Base-by-base conservation (phyloP, 192 early-diverging fungal species). In the Coemansia sp. region DNA sequence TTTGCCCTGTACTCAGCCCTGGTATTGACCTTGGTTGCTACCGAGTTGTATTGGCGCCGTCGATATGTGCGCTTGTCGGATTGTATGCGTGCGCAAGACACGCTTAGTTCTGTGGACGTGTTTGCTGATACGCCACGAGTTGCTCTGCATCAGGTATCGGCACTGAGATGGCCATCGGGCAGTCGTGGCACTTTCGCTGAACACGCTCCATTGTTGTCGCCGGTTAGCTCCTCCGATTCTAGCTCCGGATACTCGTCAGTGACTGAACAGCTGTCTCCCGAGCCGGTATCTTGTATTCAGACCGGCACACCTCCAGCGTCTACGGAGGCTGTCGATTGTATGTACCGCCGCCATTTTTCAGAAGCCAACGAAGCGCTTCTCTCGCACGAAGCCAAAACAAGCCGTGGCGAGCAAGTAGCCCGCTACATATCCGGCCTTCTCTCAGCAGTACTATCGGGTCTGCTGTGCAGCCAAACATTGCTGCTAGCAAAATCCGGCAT, bases 401-500 rank as follows among this genome's bases (percentile, higher is more conserved):
- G 67, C 14, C 64, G 62, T 0, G 60, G 53, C 17, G 72, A 46
- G n/a, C 80, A 70, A 37, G 59, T 67, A 25, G 81, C 81, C 11
- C 72, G 70, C 38, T 75, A 75, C 17, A 44, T 85, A 21, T 84
- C 86, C 0, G 89, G 89, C 21, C 77, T 89, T 27, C 78, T 89
- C 12, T 93, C 87, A 44, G 91, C 90, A n/a, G 69, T 87, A 36
- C 69, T 93, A 1, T 84, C 87, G 29, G 91, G 90, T 17, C 89
- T 89, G 58, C 83, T 93, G 23, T 89, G 89, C 62, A 89, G 89
- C 60, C 91, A 93, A 65, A 88, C 86, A 5, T 70, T 93, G 62
- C 67, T 93, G 60, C 90, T 91, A 74, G 91, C 91, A 50, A 93
- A 93, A 64, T 91, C 89, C 51, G 91, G 90, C 3, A 85, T 92